A percentile compares a stretch with the other conserved stretches of the same genome.
Conservation (phyloP, 1,284 basidiomycete genomes). For the Apiotrichum siamense region DNA sequence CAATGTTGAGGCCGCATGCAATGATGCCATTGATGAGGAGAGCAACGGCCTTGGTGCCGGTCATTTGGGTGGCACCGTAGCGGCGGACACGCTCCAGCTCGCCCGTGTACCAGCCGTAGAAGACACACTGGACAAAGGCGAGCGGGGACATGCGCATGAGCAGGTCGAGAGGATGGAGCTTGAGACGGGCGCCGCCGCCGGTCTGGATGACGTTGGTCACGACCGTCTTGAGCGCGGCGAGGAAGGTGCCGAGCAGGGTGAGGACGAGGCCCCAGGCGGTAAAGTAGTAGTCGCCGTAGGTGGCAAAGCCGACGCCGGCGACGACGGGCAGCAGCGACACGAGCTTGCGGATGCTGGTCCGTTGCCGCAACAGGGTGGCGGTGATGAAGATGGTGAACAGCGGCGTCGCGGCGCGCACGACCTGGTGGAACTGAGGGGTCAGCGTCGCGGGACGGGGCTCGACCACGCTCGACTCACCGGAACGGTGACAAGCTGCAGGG, state of each 20-base stretch:
- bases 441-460: neutral
- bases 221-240: slow-evolving; percentile 86
- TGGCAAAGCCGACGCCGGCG: slow-evolving; percentile 86
- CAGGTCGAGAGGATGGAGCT: slow-evolving; percentile 71
- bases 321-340: slow-evolving; percentile 79
- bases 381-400: slow-evolving; percentile 81
- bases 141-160: slow-evolving; percentile 77
- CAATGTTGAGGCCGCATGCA: slow-evolving; percentile 84
- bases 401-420: slow-evolving; percentile 84
- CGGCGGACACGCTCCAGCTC: slow-evolving; percentile 63
- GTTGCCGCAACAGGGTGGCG: slow-evolving; percentile 48
- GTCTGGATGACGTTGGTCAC: slow-evolving; percentile 72
- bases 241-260: slow-evolving; percentile 76
- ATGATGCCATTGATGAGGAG: slow-evolving; percentile 71
- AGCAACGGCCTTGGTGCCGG: slow-evolving; percentile 52
- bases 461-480: slow-evolving; percentile 57
- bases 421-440: slow-evolving; percentile 79
- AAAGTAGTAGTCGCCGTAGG: slow-evolving; percentile 85
- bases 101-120: slow-evolving; percentile 68
- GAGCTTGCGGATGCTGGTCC: slow-evolving; percentile 53
- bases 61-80: slow-evolving; percentile 56
- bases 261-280: slow-evolving; percentile 73
- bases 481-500: slow-evolving; percentile 77
- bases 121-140: slow-evolving; percentile 76
- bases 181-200: slow-evolving; percentile 44